These are phyloP conservation scores for Solanum boliviense DNA, from an alignment of 257 asterid genomes.

Conservation along the genomic window DNA sequence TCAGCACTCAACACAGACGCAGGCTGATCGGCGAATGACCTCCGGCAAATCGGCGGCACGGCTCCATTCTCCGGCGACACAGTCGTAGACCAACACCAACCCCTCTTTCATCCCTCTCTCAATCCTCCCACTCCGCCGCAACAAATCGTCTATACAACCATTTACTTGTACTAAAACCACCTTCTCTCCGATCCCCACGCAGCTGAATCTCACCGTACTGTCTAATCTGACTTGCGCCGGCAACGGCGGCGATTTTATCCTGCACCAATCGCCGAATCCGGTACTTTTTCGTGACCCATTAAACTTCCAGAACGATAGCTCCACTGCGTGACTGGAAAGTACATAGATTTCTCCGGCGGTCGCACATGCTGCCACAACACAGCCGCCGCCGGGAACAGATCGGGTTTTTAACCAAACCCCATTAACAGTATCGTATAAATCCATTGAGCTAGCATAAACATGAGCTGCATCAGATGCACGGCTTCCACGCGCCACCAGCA, in stretches of 20 bases:
- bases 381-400: conserved; percentile 70
- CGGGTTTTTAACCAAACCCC: conserved; percentile 65
- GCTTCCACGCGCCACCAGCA: conserved; percentile 7
- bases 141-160: conserved; percentile 66
- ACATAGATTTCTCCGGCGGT: conserved; percentile 38
- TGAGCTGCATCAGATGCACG: conserved; percentile 45
- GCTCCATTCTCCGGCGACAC: conserved; percentile 55
- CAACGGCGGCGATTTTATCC: conserved; percentile 62
- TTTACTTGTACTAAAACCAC: conserved; percentile 69
- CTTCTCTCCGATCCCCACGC: conserved; percentile 53
- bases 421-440: conserved; percentile 52
- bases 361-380: conserved; percentile 82
- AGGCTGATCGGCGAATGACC: conserved; percentile 81
- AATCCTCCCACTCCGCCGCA: conserved; percentile 55
- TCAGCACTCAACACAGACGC: conserved; percentile 71
- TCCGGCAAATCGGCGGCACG: conserved; percentile 70
- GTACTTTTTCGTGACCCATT: conserved; percentile 28
- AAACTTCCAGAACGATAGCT: conserved; percentile 75
- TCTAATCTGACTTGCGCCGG: conserved; percentile 82
- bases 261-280: conserved; percentile 63
- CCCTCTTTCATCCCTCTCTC: conserved; percentile 70
- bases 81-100: conserved; percentile 56
- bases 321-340: conserved; percentile 84
- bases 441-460: conserved; percentile 74
- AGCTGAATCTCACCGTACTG: conserved; percentile 70